phyloP scores from a whole-genome alignment of 2,329 filamentous ascomycete species.

The Trichoderma atrobrunneum region DNA sequence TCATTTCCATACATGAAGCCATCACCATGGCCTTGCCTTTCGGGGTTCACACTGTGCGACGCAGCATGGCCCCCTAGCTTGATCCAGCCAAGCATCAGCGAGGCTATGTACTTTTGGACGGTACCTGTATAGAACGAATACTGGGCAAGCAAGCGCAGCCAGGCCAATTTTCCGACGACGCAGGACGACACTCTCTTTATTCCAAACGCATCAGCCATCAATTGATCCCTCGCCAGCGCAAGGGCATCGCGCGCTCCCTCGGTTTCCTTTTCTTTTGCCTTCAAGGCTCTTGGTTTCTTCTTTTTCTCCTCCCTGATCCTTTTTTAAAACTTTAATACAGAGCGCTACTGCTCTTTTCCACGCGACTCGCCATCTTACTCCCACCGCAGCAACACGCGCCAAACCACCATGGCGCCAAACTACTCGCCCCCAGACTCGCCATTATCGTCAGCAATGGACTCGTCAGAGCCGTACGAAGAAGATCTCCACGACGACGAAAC shows the following conservation, averaged over 20 bases:
- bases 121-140: background rate
- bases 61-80: background rate
- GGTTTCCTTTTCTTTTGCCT: background rate
- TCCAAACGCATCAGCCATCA: background rate
- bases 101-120: background rate
- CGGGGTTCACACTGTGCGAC: conserved; percentile 18
- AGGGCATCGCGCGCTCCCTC: background rate
- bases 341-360: background rate
- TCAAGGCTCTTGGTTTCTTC: background rate
- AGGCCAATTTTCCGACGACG: conserved; percentile 14
- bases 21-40: background rate
- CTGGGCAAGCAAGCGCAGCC: background rate
- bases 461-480: conserved; percentile 47
- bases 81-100: background rate
- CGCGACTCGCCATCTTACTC: conserved; percentile 1
- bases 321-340: background rate
- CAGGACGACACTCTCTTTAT: conserved; percentile 1
- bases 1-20: background rate
- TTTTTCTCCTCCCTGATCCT: background rate
- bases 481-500: conserved; percentile 41
- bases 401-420: conserved; percentile 35
- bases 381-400: conserved; percentile 18
- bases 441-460: conserved; percentile 44
- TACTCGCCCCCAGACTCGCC: conserved; percentile 45
- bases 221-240: conserved; percentile 1